These are phyloP conservation scores for Nigrospora osmanthi DNA, from an alignment of 2,329 filamentous ascomycete species.

Conservation along the genomic window DNA sequence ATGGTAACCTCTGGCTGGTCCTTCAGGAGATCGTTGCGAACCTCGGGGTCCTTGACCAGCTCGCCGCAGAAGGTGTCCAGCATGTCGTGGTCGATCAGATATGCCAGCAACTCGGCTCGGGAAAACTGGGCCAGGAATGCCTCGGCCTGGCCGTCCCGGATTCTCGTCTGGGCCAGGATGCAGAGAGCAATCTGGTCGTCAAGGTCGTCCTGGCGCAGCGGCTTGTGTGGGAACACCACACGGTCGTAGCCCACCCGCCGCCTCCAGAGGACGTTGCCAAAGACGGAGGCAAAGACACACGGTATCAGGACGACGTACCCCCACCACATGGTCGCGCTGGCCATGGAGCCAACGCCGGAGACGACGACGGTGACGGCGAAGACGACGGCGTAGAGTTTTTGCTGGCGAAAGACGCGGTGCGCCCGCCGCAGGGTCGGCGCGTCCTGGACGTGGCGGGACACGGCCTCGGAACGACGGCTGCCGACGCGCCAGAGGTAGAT, in stretches of 20 bases:
- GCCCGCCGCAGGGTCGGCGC: slow-evolving; percentile 20
- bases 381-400: slow-evolving; percentile 34
- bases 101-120: background rate
- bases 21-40: background rate
- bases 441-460: slow-evolving; percentile 13
- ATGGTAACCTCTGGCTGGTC: background rate
- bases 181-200: background rate
- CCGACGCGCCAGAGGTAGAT: slow-evolving; percentile 31
- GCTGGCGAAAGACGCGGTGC: slow-evolving; percentile 24
- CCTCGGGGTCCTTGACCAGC: background rate
- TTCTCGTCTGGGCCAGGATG: background rate
- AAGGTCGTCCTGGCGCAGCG: background rate
- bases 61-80: background rate
- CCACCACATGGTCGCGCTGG: slow-evolving; percentile 43
- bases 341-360: slow-evolving; percentile 39
- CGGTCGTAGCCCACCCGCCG: slow-evolving; percentile 37
- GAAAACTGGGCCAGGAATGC: background rate
- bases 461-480: slow-evolving; percentile 24
- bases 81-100: background rate
- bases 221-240: slow-evolving; percentile 13
- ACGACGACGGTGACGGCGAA: slow-evolving; percentile 38
- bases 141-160: background rate
- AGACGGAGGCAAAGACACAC: slow-evolving; percentile 35
- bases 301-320: slow-evolving; percentile 43
- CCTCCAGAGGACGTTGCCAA: slow-evolving; percentile 42